Conservation (phyloP, 2,329 filamentous ascomycete species). For the Huntiella bhutanensis region DNA sequence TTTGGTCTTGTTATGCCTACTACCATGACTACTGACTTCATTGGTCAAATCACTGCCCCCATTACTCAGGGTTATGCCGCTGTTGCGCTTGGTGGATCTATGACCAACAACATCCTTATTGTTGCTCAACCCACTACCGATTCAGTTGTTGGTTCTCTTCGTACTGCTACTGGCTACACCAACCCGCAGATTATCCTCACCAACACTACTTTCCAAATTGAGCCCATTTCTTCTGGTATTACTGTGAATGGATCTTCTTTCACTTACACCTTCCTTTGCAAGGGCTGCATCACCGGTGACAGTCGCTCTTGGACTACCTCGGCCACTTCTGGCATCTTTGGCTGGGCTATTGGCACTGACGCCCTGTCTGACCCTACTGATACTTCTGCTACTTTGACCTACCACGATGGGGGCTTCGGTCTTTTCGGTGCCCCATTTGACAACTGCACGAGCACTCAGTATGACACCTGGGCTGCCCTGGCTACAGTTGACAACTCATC, state of each 20-base stretch:
- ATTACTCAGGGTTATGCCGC: conserved; percentile 27
- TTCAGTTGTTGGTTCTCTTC: conserved; percentile 19
- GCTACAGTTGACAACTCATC: conserved; percentile 9
- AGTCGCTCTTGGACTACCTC: conserved; percentile 14
- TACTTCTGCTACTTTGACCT: conserved; percentile 19
- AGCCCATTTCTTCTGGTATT: conserved; percentile 31
- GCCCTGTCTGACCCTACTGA: conserved; percentile 18
- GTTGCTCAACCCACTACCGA: conserved; percentile 30
- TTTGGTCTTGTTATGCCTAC: conserved; percentile 33
- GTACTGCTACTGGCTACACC: conserved; percentile 23
- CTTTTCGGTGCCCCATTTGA: conserved; percentile 20
- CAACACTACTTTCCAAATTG: conserved; percentile 19
- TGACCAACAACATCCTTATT: conserved; percentile 29
- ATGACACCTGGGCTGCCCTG: conserved; percentile 16
- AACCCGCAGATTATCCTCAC: conserved; percentile 26
- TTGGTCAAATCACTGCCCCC: conserved; percentile 31
- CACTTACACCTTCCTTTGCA: conserved; percentile 35
- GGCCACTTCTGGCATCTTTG: conserved; percentile 18
- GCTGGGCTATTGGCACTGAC: conserved; percentile 22
- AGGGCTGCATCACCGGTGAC: conserved; percentile 22
- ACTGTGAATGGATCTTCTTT: conserved; percentile 33
- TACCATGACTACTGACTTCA: conserved; percentile 29
- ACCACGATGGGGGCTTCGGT: conserved; percentile 23
- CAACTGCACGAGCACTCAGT: conserved; percentile 17
- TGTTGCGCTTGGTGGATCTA: conserved; percentile 26